Conservation (phyloP, 306 rosid species). For the Malus orientalis region DNA sequence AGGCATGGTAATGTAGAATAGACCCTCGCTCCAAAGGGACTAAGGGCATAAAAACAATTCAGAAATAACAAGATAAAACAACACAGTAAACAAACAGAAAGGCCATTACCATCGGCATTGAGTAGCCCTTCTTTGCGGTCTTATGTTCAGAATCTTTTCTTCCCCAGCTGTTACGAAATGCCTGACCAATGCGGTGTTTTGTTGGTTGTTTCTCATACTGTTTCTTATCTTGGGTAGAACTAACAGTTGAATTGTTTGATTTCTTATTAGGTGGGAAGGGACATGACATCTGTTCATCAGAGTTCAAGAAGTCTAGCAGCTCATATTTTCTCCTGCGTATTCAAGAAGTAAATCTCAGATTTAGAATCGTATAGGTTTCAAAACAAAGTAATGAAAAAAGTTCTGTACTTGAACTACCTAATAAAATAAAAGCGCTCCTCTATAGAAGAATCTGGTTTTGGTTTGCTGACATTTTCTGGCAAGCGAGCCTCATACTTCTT, state of each 20-base stretch:
- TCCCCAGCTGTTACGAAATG: slow-evolving; percentile 69
- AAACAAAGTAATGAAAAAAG: not conserved
- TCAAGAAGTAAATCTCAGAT: slow-evolving; percentile 16
- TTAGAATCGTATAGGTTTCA: slow-evolving; percentile 4
- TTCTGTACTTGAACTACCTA: slow-evolving; percentile 36
- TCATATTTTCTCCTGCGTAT: slow-evolving; percentile 78
- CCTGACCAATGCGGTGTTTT: slow-evolving; percentile 54
- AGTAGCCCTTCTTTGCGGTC: slow-evolving; percentile 44
- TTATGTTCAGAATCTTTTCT: slow-evolving; percentile 67
- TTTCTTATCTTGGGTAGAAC: slow-evolving; percentile 38
- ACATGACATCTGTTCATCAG: slow-evolving; percentile 26
- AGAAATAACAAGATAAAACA: not conserved
- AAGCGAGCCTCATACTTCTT: slow-evolving; percentile 68
- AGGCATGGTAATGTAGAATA: not conserved
- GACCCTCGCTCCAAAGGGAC: not conserved
- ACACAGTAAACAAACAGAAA: not conserved
- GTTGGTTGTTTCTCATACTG: slow-evolving; percentile 35
- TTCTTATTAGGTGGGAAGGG: slow-evolving; percentile 38
- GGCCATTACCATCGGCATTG: slow-evolving; percentile 51
- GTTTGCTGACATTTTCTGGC: slow-evolving; percentile 43
- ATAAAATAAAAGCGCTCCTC: slow-evolving; percentile 77
- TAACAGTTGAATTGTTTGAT: slow-evolving; percentile 17
- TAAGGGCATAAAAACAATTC: not conserved
- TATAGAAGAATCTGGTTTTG: slow-evolving; percentile 59
- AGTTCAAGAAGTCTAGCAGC: slow-evolving; percentile 35